Base-by-base conservation (phyloP, 2,329 filamentous ascomycete species). In the Penicillium aurantiogriseum region DNA sequence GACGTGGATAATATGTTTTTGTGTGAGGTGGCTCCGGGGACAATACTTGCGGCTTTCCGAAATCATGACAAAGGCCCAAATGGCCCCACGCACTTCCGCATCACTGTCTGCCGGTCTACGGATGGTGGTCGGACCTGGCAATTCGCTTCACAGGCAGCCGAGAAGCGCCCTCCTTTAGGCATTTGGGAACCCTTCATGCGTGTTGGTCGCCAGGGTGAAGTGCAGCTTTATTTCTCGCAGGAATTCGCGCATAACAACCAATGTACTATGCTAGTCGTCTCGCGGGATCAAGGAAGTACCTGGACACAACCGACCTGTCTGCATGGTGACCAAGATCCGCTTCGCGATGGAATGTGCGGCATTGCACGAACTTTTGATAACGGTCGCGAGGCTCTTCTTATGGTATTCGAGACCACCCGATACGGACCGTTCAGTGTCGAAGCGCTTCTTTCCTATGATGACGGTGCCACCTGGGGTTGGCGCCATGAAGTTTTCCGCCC, bases 181-280 rank as follows among this genome's bases (percentile, higher is more conserved):
- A 67, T 81, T 19, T 81, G 80, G 80, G 80, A 82, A 63, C 80
- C 80, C 0, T 82, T 81, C 57, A 78, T 82, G 74, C 72, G 79
- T 1, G 57, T 77, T 15, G 72, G 73, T 15, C 61, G 64, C 11
- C 57, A 59, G 2, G 72, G 73, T 47, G 76, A 77, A 57, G 68
- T 81, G 1, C 77, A 80, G 59, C 65, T 81, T 58, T 78, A 74
- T 15, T 82, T 76, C 62, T 80, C 79, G 25, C 73, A 77, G 55
- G 79, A 81, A 65, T 76, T 77, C 35, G 77, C 77, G 5, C 68
- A 60, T 15, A 71, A 78, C 56, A 76, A 81, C 59, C 80, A 82
- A 67, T 77, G 80, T 61, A 81, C 79, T 10, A 81, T 81, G 75
- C 66, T 75, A n/a, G 75, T 79, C 11, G 69, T 71, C 35, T 81